Evolutionary conservation across 1,284 basidiomycete species (phyloP), one percentile per base, ranked within the genome.

Genomic region (Chalciporus piperatoides): DNA sequence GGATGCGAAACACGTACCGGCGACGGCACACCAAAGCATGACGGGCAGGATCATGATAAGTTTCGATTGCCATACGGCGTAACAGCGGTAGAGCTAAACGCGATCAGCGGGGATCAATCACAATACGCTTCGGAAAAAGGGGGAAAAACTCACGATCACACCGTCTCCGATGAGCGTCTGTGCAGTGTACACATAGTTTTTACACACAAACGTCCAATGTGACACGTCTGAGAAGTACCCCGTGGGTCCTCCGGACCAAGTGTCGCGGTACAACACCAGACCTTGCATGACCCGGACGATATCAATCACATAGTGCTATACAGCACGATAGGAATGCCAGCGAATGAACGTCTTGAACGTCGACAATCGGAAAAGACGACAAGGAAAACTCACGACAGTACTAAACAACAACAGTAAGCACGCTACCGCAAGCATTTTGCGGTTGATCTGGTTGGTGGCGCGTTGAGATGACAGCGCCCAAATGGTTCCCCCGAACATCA

Each of bases 111-210:
- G 36, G 11, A 27, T n/a, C 17, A 14, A 19, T 19, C 19, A n/a
- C 15, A 9, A 25, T n/a, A 25, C 19, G 10, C 21, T 32, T 23
- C 21, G n/a, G n/a, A 23, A n/a, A 19, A 4, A 33, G 21, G 15
- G 19, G 21, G n/a, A n/a, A n/a, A 27, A 39, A 58, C 64, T 49
- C 30, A 69, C 68, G 11, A 71, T 53, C 4, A 70, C 64, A 14
- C 59, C 62, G 32, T 71, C 68, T 2, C 68, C 64, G 21, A 70
- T 53, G 9, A 70, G 56, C 1, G 68, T 69, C 40, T 71, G 68
- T 17, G 58, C 51, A n/a, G 59, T 57, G 39, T 65, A 71, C 8
- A 71, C 32, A 7, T 53, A 55, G 44, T 56, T 64, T 56, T 66
- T 66, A 36, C 41, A 52, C 25, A 67, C 55, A 24, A 62, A 68